A percentile compares a stretch with the other conserved stretches of the same genome.
Conservation (phyloP, 331 rosid species). For the Acacia pycnantha region DNA sequence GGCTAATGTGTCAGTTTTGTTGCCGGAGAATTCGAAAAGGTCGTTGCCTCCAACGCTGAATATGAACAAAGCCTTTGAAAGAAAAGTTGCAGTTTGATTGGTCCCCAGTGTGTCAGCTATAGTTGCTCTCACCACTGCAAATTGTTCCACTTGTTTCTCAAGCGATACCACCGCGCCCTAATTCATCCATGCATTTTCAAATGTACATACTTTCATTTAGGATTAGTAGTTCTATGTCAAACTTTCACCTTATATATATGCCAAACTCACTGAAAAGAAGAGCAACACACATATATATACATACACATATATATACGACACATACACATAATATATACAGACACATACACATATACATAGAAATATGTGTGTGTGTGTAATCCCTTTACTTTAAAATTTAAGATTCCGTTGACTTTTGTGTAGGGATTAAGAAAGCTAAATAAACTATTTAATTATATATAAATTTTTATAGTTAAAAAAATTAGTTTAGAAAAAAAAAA, state of each 20-base stretch:
- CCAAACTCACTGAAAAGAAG: background rate
- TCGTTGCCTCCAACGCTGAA: constrained; percentile 56
- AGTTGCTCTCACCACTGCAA: background rate
- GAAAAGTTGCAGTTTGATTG: background rate
- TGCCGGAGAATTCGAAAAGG: constrained; percentile 28
- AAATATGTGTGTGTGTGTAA: too few relatives aligned
- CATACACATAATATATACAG: too few relatives aligned
- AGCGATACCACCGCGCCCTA: background rate
- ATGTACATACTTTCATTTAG: background rate
- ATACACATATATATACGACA: too few relatives aligned
- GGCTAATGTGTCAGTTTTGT: background rate
- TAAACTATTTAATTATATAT: too few relatives aligned
- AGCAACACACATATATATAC: too few relatives aligned
- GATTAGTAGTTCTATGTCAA: background rate
- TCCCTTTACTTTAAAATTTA: too few relatives aligned
- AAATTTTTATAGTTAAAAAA: accelerated
- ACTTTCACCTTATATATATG: too few relatives aligned
- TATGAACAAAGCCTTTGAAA: constrained; percentile 45
- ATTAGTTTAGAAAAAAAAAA: too few relatives aligned
- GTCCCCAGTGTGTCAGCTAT: background rate
- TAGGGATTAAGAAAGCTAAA: too few relatives aligned
- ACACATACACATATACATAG: too few relatives aligned
- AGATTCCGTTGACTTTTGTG: too few relatives aligned
- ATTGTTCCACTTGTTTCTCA: background rate
- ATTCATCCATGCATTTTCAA: background rate